Evolutionary conservation across 2,329 filamentous ascomycete species (phyloP), one percentile per base, ranked within the genome.

Genomic region (Hypoxylon sp.): DNA sequence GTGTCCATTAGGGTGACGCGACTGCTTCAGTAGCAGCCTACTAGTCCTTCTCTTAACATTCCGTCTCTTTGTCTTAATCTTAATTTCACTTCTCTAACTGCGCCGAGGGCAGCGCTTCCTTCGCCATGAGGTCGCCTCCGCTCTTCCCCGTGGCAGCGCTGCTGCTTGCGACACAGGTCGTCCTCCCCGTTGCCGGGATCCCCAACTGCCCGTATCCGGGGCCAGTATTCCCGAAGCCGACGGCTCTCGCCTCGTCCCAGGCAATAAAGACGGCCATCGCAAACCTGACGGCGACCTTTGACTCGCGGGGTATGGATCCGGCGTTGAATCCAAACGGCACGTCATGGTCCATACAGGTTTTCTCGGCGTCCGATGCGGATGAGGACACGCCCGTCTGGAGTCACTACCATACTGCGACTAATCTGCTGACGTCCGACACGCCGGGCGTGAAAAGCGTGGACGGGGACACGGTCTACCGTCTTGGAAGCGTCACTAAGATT

Each of bases 161-260:
- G 51, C 44, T 67, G 48, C 8, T 68, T 56, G 51, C 58, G 47
- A 21, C 48, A 7, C 56, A 65, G 31, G 32, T 60, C 39, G 2
- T 68, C 61, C 11, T 59, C 50, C 63, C 68, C 37, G 54, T 59
- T 10, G 24, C 39, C 32, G 62, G 67, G 47, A 67, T 78, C 27
- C 77, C 78, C 2, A 78, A 79, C 58, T 81, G 78, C 47, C 79
- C 79, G 0, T 79, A 77, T 11, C 75, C 75, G 11, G 79, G 79
- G 0, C 73, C 78, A 1, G 77, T 73, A 6, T 80, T 78, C 59
- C 76, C 78, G 6, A 77, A 79, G 52, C 78, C 79, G 1, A 74
- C 67, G 29, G 73, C 73, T 48, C 72, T 80, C 17, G 72, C 73
- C 1, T 69, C 72, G 3, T 77, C 75, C 31, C 61, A 73, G 0